Percentiles rank a stretch among this genome's conserved stretches.
Conservation (phyloP, 441 rosid species). For the Mallotus repandus region DNA sequence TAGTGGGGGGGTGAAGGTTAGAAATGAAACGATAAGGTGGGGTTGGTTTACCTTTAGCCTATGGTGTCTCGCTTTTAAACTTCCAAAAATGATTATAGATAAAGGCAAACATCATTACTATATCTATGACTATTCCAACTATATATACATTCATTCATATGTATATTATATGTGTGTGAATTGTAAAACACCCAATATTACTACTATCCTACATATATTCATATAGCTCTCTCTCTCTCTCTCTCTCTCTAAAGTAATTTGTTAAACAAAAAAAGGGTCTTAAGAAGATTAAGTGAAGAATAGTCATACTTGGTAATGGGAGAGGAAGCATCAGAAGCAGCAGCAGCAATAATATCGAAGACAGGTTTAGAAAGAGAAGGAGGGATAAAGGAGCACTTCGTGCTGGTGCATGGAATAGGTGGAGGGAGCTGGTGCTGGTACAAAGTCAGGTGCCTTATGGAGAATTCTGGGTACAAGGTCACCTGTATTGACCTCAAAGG, state of each 20-base stretch:
- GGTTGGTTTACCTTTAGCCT: neutral
- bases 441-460: constrained; percentile 71
- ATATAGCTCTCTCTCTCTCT: no score
- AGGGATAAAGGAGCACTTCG: constrained; percentile 44
- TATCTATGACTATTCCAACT: constrained; percentile 23
- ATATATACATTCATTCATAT: constrained; percentile 15
- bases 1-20: no score
- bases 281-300: no score
- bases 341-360: neutral
- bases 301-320: no score
- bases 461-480: constrained; percentile 69
- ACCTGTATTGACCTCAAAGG: constrained; percentile 76
- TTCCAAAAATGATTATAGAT: constrained; percentile 27
- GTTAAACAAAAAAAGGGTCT: no score
- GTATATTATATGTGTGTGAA: no score
- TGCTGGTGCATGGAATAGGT: constrained; percentile 73
- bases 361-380: neutral
- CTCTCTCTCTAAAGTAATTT: no score
- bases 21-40: no score
- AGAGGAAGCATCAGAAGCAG: no score
- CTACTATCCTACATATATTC: no score
- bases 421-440: constrained; percentile 98
- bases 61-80: neutral
- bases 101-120: constrained; percentile 23
- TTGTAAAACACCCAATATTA: no score